Evolutionary conservation across 306 rosid genomes (phyloP), one percentile per base, ranked within the genome.

Genomic region (Lathyrus aphaca): DNA sequence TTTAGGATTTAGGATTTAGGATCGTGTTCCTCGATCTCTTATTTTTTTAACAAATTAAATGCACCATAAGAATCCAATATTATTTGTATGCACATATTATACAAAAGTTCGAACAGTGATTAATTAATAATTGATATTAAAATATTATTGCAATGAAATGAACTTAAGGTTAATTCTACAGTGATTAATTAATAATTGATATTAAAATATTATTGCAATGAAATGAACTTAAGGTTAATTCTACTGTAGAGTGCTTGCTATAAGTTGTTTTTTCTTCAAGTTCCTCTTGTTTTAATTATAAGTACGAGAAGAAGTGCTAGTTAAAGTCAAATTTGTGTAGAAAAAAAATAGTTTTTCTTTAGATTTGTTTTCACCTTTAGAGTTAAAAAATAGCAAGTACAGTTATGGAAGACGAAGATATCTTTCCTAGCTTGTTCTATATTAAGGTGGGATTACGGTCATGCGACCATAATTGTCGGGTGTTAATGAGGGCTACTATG

Each of bases 281-380:
- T 70, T 18, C 8, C 48, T 71, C 29, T 55, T 55, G 23, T 58
- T 30, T 29, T 68, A 44, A n/a, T 61, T 46, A 16, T 32, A 25
- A 56, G 53, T n/a, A 74, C 37, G 37, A n/a, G 0, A 38, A 69
- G 60, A 75, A 32, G 64, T 59, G 81, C 5, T 3, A 70, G 45
- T 77, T 77, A 70, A 63, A 70, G 72, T 70, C 77, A 77, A 78
- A 57, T 65, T 78, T 77, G 69, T 69, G 40, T 45, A 56, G 46
- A 63, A 14, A 38, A 19, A 27, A 54, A 1, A 21, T 62, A 37
- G 11, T 16, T 16, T 68, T 21, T 48, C 2, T 13, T 51, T 14
- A 40, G 56, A 48, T 57, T n/a, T 1, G 59, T 77, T 77, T 73
- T 64, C 59, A 69, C 18, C 10, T 68, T 17, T 40, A 71, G 19